Evolutionary conservation across 2,329 filamentous ascomycete species (phyloP).

Genomic region (Epichloe aotearoae): DNA sequence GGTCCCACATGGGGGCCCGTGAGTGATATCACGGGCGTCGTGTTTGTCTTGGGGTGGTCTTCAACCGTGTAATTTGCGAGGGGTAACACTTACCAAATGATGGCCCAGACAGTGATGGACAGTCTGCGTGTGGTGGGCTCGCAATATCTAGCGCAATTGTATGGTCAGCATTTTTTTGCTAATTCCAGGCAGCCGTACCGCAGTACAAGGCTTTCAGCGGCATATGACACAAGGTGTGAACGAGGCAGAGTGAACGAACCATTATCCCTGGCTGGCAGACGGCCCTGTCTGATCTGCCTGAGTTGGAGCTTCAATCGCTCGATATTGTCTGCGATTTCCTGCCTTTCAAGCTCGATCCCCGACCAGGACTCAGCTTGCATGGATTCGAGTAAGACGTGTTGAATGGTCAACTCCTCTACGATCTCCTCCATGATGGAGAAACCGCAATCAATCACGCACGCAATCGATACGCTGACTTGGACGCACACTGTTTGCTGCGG

Average conservation of each 20-base stretch:
- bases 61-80: neutral
- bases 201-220: neutral
- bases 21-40: neutral
- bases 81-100: neutral
- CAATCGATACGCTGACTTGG: slow-evolving; percentile 4
- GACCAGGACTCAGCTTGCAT: slow-evolving; percentile 17
- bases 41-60: neutral
- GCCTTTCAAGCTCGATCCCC: slow-evolving; percentile 15
- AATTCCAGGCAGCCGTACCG: neutral
- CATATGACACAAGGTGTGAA: neutral
- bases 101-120: neutral
- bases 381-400: slow-evolving; percentile 29
- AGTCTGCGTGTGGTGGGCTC: neutral
- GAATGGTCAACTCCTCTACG: slow-evolving; percentile 28
- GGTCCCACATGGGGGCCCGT: neutral
- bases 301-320: slow-evolving; percentile 20
- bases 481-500: neutral
- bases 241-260: neutral
- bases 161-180: neutral
- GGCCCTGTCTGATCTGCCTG: slow-evolving; percentile 5
- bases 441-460: slow-evolving; percentile 3
- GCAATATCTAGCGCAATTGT: neutral
- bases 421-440: slow-evolving; percentile 15
- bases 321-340: slow-evolving; percentile 6
- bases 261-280: neutral